Conservation (phyloP, 495 filamentous ascomycete species). For the Tuber calosporum region DNA sequence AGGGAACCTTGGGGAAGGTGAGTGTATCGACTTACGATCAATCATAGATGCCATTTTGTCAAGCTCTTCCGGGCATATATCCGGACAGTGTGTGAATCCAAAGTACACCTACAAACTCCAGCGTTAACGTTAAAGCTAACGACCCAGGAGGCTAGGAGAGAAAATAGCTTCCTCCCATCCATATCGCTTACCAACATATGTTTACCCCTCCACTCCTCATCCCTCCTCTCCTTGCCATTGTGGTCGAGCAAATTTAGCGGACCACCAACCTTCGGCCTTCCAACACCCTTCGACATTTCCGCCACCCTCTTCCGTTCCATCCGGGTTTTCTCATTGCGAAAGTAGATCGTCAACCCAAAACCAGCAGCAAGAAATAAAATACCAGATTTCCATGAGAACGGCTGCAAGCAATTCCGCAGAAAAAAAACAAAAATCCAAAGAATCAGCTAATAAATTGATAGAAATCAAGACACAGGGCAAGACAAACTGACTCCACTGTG, state of each 20-base stretch:
- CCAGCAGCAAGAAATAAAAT: conserved; percentile 75
- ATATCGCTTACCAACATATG: conserved; percentile 58
- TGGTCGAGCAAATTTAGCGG: conserved; percentile 75
- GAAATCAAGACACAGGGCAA: neutral
- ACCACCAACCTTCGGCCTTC: conserved; percentile 86
- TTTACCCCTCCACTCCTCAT: conserved; percentile 73
- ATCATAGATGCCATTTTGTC: conserved; percentile 97
- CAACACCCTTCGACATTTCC: conserved; percentile 85
- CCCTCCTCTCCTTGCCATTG: conserved; percentile 65
- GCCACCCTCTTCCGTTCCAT: conserved; percentile 78
- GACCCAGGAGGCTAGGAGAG: neutral
- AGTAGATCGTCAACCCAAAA: conserved; percentile 73
- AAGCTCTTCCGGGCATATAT: conserved; percentile 97
- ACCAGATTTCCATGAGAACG: conserved; percentile 86
- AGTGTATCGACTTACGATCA: conserved; percentile 60
- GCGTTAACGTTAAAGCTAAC: conserved; percentile 6
- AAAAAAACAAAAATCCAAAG: neutral
- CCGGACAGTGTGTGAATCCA: conserved; percentile 95
- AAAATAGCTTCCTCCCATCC: neutral
- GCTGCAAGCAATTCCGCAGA: conserved; percentile 45
- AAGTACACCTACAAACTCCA: conserved; percentile 66
- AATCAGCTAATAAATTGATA: neutral
- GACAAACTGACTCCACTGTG: conserved; percentile 29
- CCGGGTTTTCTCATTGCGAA: conserved; percentile 80
- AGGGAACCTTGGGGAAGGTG: neutral